Conservation (phyloP, 2,329 filamentous ascomycete species). For the Colletotrichum sansevieriae region DNA sequence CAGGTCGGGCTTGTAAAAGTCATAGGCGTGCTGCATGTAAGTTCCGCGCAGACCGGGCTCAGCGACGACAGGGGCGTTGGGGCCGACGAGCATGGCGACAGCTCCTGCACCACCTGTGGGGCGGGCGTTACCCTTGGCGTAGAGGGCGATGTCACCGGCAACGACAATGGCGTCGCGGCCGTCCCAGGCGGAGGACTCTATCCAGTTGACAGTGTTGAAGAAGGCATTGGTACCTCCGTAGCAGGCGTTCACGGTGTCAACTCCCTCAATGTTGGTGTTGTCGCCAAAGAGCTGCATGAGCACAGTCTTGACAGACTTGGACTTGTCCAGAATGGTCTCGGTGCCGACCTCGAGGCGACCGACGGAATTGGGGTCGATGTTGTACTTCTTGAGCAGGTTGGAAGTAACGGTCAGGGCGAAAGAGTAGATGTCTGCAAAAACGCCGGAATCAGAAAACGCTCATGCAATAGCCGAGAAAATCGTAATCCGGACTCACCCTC, state of each 20-base stretch:
- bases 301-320: conserved; percentile 90
- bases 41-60: conserved; percentile 84
- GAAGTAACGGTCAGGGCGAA: conserved; percentile 83
- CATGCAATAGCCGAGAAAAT: conserved; percentile 3
- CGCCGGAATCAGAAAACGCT: conserved; percentile 43
- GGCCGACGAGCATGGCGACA: conserved; percentile 83
- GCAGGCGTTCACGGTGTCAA: conserved; percentile 87
- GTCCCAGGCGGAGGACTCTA: conserved; percentile 90
- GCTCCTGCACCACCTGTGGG: conserved; percentile 85
- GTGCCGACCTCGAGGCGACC: conserved; percentile 88
- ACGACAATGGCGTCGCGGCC: conserved; percentile 85
- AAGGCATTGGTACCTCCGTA: conserved; percentile 88
- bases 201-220: conserved; percentile 87
- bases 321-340: conserved; percentile 89
- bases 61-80: conserved; percentile 80
- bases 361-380: conserved; percentile 82
- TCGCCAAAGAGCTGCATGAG: conserved; percentile 88
- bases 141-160: conserved; percentile 86
- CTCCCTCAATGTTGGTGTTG: conserved; percentile 86
- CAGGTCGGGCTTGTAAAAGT: conserved; percentile 92
- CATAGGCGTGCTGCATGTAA: conserved; percentile 87
- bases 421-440: conserved; percentile 82
- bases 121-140: conserved; percentile 85
- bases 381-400: conserved; percentile 85
- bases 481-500: conserved; percentile 71